Base-by-base conservation (phyloP, 2,329 filamentous ascomycete genomes). In the Cladophialophora bantiana region DNA sequence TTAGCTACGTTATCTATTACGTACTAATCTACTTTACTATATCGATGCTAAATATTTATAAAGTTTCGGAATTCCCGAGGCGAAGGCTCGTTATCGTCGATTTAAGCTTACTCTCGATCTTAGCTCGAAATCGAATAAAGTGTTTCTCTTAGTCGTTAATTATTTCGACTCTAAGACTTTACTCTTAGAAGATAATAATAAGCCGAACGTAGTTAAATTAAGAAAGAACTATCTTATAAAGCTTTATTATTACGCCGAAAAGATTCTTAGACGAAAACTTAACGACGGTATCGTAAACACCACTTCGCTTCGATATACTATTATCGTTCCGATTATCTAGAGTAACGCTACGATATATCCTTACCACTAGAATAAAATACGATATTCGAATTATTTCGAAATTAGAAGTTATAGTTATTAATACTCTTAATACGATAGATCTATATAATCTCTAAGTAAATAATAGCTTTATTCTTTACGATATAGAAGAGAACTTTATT, bases 381-480 rank as follows among this genome's bases (percentile, higher is more conserved):
- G 59, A 64, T 7, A 10, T 73, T 13, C 57, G 66, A 50, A 68
- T 75, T 10, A 73, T 75, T 40, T 73, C 69, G 12, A 74, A 75
- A 53, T 74, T 73, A 20, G 71, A 74, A 58, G 77, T 77, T 4
- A 77, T 78, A 0, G 77, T 77, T 0, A 65, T 79, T 0, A 76
- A 75, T 59, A n/a, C n/a, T n/a, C n/a, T n/a, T n/a, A n/a, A n/a
- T n/a, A n/a, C n/a, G n/a, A n/a, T n/a, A n/a, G n/a, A n/a, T n/a
- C n/a, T n/a, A n/a, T n/a, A 68, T 0, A 55, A 48, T 5, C 58
- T 55, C 26, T 31, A 55, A 2, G 18, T 34, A 12, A 61, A 56
- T 34, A 76, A 80, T 61, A 74, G 71, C 0, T 73, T 79, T 34
- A 68, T 78, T 9, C 71, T 79, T 1, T 80, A 77, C 40, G 77